Evolutionary conservation across 768 basidiomycete species (phyloP).

Genomic region (Russula sp.): DNA sequence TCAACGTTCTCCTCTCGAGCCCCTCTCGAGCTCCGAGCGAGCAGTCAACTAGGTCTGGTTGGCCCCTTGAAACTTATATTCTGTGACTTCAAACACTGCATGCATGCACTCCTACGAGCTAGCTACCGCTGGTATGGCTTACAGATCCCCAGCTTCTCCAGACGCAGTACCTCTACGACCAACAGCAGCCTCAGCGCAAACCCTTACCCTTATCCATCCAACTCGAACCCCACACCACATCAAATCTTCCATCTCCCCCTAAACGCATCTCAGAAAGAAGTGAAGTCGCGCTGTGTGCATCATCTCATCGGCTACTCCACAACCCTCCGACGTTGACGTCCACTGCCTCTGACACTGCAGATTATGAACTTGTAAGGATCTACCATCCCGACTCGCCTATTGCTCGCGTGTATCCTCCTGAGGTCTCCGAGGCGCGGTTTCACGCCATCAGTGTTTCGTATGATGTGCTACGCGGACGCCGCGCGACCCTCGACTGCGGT

Average conservation of each 20-base stretch:
- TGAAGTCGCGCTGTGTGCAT: constrained; percentile 34
- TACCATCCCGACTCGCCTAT: constrained; percentile 68
- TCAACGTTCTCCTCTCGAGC: too few relatives aligned
- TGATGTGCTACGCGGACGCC: constrained; percentile 49
- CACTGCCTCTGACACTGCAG: constrained; percentile 30
- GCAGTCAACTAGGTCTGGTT: too few relatives aligned
- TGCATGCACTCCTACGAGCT: background rate
- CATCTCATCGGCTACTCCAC: constrained; percentile 12
- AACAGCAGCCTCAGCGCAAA: constrained; percentile 24
- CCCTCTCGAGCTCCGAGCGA: too few relatives aligned
- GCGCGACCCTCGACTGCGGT: constrained; percentile 22
- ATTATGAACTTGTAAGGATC: constrained; percentile 71
- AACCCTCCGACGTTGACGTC: constrained; percentile 1
- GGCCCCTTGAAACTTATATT: background rate
- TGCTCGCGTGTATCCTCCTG: constrained; percentile 36
- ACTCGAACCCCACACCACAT: constrained; percentile 31
- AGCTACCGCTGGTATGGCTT: background rate
- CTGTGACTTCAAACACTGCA: background rate
- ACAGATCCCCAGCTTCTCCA: background rate
- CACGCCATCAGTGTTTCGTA: constrained; percentile 65
- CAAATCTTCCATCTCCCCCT: constrained; percentile 36
- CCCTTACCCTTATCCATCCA: constrained; percentile 30
- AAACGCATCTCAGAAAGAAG: constrained; percentile 29
- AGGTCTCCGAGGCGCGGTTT: constrained; percentile 55
- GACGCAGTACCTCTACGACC: background rate